These are phyloP conservation scores for Dalbergia oliveri DNA, from an alignment of 306 rosid species.

Conservation along the genomic window DNA sequence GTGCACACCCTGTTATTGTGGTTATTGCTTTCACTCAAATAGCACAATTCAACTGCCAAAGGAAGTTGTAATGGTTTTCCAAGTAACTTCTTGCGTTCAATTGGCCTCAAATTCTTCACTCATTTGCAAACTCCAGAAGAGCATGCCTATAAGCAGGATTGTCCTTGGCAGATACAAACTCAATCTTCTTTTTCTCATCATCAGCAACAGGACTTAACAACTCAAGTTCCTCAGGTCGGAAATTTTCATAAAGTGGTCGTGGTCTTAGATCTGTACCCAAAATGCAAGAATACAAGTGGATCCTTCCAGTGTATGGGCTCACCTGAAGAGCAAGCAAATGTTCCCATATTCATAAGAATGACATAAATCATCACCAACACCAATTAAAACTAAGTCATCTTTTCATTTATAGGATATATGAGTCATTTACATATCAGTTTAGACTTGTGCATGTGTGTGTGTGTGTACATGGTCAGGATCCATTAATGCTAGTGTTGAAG, in stretches of 20 bases:
- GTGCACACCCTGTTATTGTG: conserved; percentile 71
- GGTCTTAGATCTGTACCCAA: conserved; percentile 83
- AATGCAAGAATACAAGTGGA: conserved; percentile 89
- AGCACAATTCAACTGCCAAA: conserved; percentile 78
- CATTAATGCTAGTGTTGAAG: not conserved
- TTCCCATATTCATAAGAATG: conserved; percentile 24
- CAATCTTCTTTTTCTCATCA: conserved; percentile 49
- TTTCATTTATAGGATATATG: conserved; percentile 1
- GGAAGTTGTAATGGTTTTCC: conserved; percentile 97
- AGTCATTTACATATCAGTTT: not conserved
- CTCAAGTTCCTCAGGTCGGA: conserved; percentile 88
- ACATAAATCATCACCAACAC: not conserved
- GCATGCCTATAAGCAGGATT: conserved; percentile 59
- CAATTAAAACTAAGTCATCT: conserved; percentile 8
- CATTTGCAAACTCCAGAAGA: conserved; percentile 67
- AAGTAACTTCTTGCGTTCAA: conserved; percentile 76
- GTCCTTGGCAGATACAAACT: conserved; percentile 52
- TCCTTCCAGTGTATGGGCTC: conserved; percentile 90
- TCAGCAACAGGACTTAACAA: conserved; percentile 52
- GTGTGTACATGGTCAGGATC: not conserved
- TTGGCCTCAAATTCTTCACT: conserved; percentile 83
- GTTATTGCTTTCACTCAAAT: conserved; percentile 76
- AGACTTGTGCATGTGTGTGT: not conserved
- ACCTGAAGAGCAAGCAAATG: conserved; percentile 63
- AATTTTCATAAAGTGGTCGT: conserved; percentile 78